Evolutionary conservation across 148 eudicot genomes (phyloP).

Genomic region (Rhododendron mucronatum): DNA sequence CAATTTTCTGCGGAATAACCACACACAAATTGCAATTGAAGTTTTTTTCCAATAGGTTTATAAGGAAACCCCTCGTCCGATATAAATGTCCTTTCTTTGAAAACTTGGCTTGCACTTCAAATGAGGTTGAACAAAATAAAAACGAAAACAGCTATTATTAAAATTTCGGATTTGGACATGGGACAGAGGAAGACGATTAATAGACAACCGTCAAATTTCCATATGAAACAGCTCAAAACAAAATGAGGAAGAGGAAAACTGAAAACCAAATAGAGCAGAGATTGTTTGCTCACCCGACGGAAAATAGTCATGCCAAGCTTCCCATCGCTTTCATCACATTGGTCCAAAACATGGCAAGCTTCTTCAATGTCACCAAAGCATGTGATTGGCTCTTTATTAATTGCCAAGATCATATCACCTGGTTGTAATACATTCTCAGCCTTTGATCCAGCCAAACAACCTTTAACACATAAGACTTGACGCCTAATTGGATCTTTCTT

Average conservation of each 20-base stretch:
- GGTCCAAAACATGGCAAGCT: conserved; percentile 73
- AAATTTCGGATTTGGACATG: background rate
- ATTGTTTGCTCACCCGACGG: conserved; percentile 55
- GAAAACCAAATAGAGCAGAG: background rate
- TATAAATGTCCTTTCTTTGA: background rate
- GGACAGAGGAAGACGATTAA: background rate
- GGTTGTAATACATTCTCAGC: conserved; percentile 78
- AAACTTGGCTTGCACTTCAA: background rate
- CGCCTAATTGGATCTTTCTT: conserved; percentile 87
- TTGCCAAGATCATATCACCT: conserved; percentile 92
- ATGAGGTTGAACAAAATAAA: background rate
- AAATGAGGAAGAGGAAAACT: background rate
- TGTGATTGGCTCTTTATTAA: conserved; percentile 75
- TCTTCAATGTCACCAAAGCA: conserved; percentile 82
- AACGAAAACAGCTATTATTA: background rate
- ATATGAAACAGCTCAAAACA: background rate
- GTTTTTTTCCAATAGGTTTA: background rate
- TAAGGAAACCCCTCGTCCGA: background rate
- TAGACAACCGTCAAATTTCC: background rate
- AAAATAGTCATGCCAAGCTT: conserved; percentile 68
- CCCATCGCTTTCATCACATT: conserved; percentile 45
- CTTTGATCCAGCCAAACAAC: conserved; percentile 94
- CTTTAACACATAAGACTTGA: conserved; percentile 89
- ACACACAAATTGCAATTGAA: background rate
- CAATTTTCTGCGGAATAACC: background rate